A percentile compares a stretch with the other conserved stretches of the same genome.
Conservation (phyloP, 495 filamentous ascomycete species). For the Trichocladium antarcticum region DNA sequence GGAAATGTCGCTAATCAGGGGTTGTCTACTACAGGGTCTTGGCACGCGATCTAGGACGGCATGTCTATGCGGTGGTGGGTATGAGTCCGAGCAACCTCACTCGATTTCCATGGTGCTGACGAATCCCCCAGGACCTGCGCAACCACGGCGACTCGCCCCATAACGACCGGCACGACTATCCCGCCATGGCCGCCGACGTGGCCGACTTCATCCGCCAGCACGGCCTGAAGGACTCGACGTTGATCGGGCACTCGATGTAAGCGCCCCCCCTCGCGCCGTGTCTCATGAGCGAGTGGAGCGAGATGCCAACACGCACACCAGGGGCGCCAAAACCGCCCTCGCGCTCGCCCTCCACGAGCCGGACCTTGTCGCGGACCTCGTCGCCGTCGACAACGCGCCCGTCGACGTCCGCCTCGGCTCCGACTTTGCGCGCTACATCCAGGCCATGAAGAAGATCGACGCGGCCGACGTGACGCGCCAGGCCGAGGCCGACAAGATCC, state of each 20-base stretch:
- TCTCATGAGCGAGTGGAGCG: background rate
- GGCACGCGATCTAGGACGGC: conserved; percentile 67
- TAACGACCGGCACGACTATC: conserved; percentile 65
- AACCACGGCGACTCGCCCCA: conserved; percentile 93
- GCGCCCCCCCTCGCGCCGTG: conserved; percentile 10
- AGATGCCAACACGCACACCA: conserved; percentile 20
- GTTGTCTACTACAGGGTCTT: conserved; percentile 42
- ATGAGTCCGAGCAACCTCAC: too few species aligned
- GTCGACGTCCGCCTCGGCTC: conserved; percentile 61
- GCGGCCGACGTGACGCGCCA: conserved; percentile 51
- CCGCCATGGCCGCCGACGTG: conserved; percentile 76
- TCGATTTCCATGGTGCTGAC: background rate
- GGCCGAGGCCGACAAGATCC: conserved; percentile 68
- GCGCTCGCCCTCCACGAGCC: conserved; percentile 63
- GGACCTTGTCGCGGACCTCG: conserved; percentile 50
- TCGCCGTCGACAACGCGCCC: conserved; percentile 90
- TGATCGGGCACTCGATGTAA: conserved; percentile 95
- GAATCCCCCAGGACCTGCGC: conserved; percentile 58
- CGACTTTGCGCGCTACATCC: conserved; percentile 71
- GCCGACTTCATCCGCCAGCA: conserved; percentile 68
- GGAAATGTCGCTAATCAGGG: background rate
- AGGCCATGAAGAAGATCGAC: conserved; percentile 77
- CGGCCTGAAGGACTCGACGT: conserved; percentile 52
- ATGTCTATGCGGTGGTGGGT: conserved; percentile 74
- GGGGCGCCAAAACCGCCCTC: conserved; percentile 95